Evolutionary conservation across 768 basidiomycete genomes (phyloP).

Genomic region (Gautieria morchelliformis): DNA sequence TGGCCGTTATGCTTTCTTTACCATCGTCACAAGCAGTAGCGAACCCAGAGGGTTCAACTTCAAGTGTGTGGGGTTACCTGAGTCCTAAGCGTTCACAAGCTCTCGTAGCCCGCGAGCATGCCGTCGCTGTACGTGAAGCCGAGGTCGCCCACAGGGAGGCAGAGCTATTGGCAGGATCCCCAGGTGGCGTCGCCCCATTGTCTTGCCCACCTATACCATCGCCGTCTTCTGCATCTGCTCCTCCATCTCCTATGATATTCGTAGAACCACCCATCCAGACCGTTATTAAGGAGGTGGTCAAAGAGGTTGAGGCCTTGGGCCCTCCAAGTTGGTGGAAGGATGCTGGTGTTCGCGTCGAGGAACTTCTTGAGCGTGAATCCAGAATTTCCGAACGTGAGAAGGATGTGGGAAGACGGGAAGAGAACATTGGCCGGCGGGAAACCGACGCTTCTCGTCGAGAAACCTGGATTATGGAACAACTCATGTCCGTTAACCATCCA

Average conservation of each 20-base stretch:
- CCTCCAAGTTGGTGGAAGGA: slow-evolving; percentile 74
- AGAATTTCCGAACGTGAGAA: slow-evolving; percentile 79
- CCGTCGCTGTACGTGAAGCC: slow-evolving; percentile 74
- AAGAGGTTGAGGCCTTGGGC: slow-evolving; percentile 53
- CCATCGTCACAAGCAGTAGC: slow-evolving; percentile 40
- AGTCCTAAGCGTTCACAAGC: slow-evolving; percentile 78
- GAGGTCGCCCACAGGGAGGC: slow-evolving; percentile 87
- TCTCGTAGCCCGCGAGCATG: slow-evolving; percentile 68
- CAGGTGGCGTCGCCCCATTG: slow-evolving; percentile 50
- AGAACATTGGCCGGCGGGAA: slow-evolving; percentile 75
- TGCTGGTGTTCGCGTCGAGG: slow-evolving; percentile 63
- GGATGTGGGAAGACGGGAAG: slow-evolving; percentile 80
- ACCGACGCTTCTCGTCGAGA: slow-evolving; percentile 83
- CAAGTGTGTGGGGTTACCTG: slow-evolving; percentile 54
- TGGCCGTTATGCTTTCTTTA: slow-evolving; percentile 86
- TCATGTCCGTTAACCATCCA: slow-evolving; percentile 47
- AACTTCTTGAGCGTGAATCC: slow-evolving; percentile 75
- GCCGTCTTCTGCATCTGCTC: slow-evolving; percentile 30
- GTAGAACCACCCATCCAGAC: slow-evolving; percentile 49
- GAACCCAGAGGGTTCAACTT: slow-evolving; percentile 27
- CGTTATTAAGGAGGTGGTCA: slow-evolving; percentile 80
- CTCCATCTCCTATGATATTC: slow-evolving; percentile 21
- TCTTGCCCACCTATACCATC: slow-evolving; percentile 11
- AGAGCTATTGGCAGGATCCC: slow-evolving; percentile 72
- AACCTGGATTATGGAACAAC: slow-evolving; percentile 88